phyloP scores from a whole-genome alignment of 2,329 filamentous ascomycete genomes.

The Sarocladium brachiariae region DNA sequence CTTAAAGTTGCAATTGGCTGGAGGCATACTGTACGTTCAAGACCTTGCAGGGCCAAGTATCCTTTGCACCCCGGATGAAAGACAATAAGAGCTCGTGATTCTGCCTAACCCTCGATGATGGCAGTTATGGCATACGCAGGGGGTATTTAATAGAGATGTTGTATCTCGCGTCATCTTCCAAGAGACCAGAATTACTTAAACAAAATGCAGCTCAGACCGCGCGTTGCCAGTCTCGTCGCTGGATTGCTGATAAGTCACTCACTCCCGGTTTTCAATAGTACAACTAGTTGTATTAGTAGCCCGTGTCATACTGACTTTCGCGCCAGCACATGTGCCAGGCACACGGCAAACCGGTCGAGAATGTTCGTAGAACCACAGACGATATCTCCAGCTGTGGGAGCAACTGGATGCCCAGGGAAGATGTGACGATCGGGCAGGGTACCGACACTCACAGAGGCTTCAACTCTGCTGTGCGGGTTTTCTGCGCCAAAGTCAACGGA shows the following conservation, averaged over 20 bases:
- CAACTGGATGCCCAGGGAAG: conserved; percentile 15
- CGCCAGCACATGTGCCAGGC: not conserved
- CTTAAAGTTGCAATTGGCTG: conserved; percentile 1
- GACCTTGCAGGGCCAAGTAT: too few species aligned
- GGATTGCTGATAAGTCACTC: not conserved
- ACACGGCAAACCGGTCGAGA: not conserved
- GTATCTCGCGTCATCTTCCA: too few species aligned
- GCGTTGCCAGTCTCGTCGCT: not conserved
- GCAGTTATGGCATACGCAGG: not conserved
- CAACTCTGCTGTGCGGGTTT: conserved; percentile 13
- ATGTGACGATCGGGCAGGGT: conserved; percentile 13
- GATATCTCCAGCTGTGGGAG: conserved; percentile 16
- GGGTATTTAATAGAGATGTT: not conserved
- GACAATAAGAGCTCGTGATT: not conserved
- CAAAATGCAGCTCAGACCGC: not conserved
- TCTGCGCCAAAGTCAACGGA: conserved; percentile 14
- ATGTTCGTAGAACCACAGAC: conserved; percentile 10
- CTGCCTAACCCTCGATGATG: not conserved
- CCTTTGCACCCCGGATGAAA: not conserved
- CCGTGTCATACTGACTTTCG: too few species aligned
- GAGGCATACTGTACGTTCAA: too few species aligned
- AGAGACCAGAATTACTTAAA: too few species aligned
- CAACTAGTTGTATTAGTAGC: too few species aligned
- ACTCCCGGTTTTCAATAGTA: too few species aligned
- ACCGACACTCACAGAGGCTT: conserved; percentile 14